phyloP scores from a whole-genome alignment of 257 asterid genomes.

The Cruciata laevipes region DNA sequence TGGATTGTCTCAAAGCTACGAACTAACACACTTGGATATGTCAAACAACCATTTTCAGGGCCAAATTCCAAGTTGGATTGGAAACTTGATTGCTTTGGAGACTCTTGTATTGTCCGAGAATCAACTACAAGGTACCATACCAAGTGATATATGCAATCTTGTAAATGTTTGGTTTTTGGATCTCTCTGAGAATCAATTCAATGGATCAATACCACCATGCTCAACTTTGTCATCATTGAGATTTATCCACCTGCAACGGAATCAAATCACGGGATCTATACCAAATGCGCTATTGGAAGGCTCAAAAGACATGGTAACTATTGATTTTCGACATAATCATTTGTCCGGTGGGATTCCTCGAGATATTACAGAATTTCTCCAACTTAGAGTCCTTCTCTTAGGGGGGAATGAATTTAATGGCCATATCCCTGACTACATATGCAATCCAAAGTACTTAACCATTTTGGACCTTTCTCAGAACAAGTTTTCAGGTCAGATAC shows the following conservation, averaged over 20 bases:
- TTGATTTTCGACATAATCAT: slow-evolving; percentile 11
- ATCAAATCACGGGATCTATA: slow-evolving; percentile 13
- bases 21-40: neutral
- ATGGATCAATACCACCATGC: slow-evolving; percentile 14
- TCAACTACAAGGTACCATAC: slow-evolving; percentile 5
- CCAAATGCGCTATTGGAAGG: slow-evolving; percentile 5
- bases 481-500: slow-evolving; percentile 9
- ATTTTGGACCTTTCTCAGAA: slow-evolving; percentile 16
- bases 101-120: slow-evolving; percentile 1
- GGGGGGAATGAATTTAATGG: slow-evolving; percentile 6
- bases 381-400: slow-evolving; percentile 18
- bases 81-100: neutral
- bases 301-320: neutral
- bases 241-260: slow-evolving; percentile 4
- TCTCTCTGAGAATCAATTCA: slow-evolving; percentile 7
- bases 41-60: slow-evolving; percentile 7
- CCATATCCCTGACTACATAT: slow-evolving; percentile 6
- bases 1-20: neutral
- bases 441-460: neutral
- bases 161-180: neutral
- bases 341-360: slow-evolving; percentile 9
- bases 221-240: neutral
- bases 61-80: slow-evolving; percentile 4
- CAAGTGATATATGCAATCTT: neutral
- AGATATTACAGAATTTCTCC: neutral